Conservation (phyloP, 768 basidiomycete species). For the Mycena vulgaris region DNA sequence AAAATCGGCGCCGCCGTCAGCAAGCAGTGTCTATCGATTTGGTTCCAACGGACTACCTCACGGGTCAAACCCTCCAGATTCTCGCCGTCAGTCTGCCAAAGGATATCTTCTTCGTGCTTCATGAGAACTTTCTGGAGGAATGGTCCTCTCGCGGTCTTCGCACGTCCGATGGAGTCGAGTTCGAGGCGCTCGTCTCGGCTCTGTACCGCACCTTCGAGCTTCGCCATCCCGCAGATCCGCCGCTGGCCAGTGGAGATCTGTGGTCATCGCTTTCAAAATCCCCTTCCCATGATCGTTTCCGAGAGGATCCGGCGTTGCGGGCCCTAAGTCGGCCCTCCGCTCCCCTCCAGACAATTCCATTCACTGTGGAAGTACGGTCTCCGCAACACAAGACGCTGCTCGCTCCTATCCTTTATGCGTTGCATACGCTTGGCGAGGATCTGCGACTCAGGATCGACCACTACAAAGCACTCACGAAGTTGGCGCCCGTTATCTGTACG, state of each 20-base stretch:
- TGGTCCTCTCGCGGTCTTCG: slow-evolving; percentile 69
- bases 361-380: slow-evolving; percentile 20
- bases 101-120: slow-evolving; percentile 69
- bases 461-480: slow-evolving; percentile 67
- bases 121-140: slow-evolving; percentile 67
- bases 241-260: slow-evolving; percentile 43
- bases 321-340: slow-evolving; percentile 53
- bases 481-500: slow-evolving; percentile 76
- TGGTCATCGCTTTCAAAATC: slow-evolving; percentile 68
- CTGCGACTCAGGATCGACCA: slow-evolving; percentile 71
- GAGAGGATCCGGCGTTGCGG: slow-evolving; percentile 72
- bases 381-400: slow-evolving; percentile 61
- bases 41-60: slow-evolving; percentile 68
- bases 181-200: slow-evolving; percentile 68
- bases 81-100: slow-evolving; percentile 74
- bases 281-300: slow-evolving; percentile 62
- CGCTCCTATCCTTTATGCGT: slow-evolving; percentile 75
- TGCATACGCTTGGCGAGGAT: slow-evolving; percentile 87
- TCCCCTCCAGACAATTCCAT: slow-evolving; percentile 39
- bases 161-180: slow-evolving; percentile 64
- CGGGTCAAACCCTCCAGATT: slow-evolving; percentile 70
- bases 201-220: slow-evolving; percentile 66
- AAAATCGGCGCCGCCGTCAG: slow-evolving; percentile 44
- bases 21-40: slow-evolving; percentile 60
- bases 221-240: slow-evolving; percentile 39